These are phyloP conservation scores for Rhodosporidiobolus sp. DNA, from an alignment of 768 basidiomycete genomes.

Conservation along the genomic window DNA sequence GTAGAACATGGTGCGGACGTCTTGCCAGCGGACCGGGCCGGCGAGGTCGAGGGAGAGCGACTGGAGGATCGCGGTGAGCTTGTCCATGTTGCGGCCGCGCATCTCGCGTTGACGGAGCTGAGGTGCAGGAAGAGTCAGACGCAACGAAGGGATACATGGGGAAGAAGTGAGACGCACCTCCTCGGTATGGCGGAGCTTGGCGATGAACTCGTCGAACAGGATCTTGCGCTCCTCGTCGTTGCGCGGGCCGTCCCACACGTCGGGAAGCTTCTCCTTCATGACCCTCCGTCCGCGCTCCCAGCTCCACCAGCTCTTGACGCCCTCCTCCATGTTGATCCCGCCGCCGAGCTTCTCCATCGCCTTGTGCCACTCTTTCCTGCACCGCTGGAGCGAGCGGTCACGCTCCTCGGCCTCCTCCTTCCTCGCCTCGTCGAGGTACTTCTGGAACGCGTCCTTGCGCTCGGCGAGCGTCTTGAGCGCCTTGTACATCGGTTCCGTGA, in stretches of 20 bases:
- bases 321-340: conserved; percentile 70
- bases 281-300: conserved; percentile 53
- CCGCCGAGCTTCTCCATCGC: conserved; percentile 91
- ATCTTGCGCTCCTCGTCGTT: conserved; percentile 78
- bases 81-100: conserved; percentile 60
- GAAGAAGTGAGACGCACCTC: conserved; percentile 59
- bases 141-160: too few species aligned
- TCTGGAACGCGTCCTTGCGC: conserved; percentile 90
- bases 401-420: conserved; percentile 81
- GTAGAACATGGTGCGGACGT: conserved; percentile 70
- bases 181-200: conserved; percentile 80
- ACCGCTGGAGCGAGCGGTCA: conserved; percentile 66
- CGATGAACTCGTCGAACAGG: conserved; percentile 87
- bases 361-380: conserved; percentile 66
- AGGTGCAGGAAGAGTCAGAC: not conserved
- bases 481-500: conserved; percentile 96
- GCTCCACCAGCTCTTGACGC: conserved; percentile 53
- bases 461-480: conserved; percentile 88
- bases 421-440: conserved; percentile 76
- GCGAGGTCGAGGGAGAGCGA: conserved; percentile 77
- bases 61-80: conserved; percentile 80
- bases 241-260: conserved; percentile 67
- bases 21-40: conserved; percentile 78
- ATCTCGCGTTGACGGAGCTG: conserved; percentile 77
- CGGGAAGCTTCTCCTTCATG: conserved; percentile 67